Evolutionary conservation across 1,284 basidiomycete genomes (phyloP).

Genomic region (Flammula alnicola): DNA sequence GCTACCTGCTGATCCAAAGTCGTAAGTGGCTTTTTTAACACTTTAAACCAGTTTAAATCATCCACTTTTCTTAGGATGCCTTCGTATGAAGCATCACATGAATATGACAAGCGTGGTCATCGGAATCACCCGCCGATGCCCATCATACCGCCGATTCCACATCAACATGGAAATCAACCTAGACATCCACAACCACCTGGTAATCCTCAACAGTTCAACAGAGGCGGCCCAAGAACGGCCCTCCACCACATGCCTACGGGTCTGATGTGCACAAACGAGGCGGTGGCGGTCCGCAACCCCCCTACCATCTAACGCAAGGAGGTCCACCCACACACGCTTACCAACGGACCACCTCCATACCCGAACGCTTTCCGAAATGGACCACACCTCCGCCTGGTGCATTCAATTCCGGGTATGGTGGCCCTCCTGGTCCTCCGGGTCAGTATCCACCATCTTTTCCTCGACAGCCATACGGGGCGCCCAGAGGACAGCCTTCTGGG

Average conservation of each 20-base stretch:
- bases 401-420: constrained; percentile 9
- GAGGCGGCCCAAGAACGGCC: constrained; percentile 3
- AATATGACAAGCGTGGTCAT: constrained; percentile 80
- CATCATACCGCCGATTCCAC: constrained; percentile 11
- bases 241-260: constrained; percentile 1
- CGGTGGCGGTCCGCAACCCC: not conserved
- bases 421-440: constrained; percentile 13
- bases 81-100: constrained; percentile 81
- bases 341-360: not conserved
- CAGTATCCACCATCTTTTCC: constrained; percentile 22
- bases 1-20: constrained; percentile 80
- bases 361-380: constrained; percentile 3
- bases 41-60: constrained; percentile 12
- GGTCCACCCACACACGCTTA: not conserved
- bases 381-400: constrained; percentile 11
- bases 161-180: constrained; percentile 14
- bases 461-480: constrained; percentile 11
- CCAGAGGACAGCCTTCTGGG: constrained; percentile 13
- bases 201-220: constrained; percentile 12
- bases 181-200: constrained; percentile 14
- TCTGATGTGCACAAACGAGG: constrained; percentile 6
- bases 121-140: constrained; percentile 42
- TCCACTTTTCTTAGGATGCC: constrained; percentile 57
- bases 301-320: constrained; percentile 2
- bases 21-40: constrained; percentile 49